These are phyloP conservation scores for Periconia macrospinosa DNA, from an alignment of 2,329 filamentous ascomycete genomes.

Conservation along the genomic window DNA sequence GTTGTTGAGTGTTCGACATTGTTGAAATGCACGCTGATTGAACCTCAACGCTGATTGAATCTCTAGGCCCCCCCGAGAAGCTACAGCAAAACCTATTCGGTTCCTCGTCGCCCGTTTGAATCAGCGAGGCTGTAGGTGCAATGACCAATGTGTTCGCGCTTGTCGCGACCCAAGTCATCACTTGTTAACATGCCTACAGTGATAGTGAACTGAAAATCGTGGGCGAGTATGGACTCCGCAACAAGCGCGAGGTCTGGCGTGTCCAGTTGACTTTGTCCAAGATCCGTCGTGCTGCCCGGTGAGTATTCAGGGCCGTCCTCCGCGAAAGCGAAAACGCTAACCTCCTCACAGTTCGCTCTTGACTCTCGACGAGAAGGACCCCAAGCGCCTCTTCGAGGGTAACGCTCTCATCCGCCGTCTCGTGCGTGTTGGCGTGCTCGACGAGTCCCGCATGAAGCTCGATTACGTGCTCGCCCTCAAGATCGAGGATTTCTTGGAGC, in stretches of 20 bases:
- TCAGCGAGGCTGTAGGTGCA: constrained; percentile 98
- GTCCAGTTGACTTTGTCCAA: constrained; percentile 99
- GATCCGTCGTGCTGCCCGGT: constrained; percentile 99
- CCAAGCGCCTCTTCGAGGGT: constrained; percentile 99
- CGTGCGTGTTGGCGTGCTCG: constrained; percentile 98
- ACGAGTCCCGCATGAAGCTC: constrained; percentile 99
- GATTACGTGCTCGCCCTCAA: constrained; percentile 99
- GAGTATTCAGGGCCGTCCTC: constrained; percentile 45
- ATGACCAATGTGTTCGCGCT: constrained; percentile 98
- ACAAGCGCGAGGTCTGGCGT: constrained; percentile 99
- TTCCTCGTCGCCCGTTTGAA: constrained; percentile 97
- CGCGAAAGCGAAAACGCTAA: constrained; percentile 11
- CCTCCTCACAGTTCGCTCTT: constrained; percentile 81
- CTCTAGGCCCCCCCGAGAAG: no score
- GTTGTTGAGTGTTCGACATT: no score
- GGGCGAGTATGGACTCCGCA: constrained; percentile 99
- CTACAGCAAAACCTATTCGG: constrained; percentile 99
- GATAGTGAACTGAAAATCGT: constrained; percentile 99
- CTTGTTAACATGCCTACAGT: constrained; percentile 71
- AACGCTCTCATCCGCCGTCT: constrained; percentile 99
- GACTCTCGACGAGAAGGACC: constrained; percentile 99
- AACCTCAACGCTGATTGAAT: no score
- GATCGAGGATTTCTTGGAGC: constrained; percentile 99
- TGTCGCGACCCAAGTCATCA: constrained; percentile 90
- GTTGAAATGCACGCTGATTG: no score